phyloP scores from a whole-genome alignment of 2,329 filamentous ascomycete species.

The Colletotrichum graminicola region DNA sequence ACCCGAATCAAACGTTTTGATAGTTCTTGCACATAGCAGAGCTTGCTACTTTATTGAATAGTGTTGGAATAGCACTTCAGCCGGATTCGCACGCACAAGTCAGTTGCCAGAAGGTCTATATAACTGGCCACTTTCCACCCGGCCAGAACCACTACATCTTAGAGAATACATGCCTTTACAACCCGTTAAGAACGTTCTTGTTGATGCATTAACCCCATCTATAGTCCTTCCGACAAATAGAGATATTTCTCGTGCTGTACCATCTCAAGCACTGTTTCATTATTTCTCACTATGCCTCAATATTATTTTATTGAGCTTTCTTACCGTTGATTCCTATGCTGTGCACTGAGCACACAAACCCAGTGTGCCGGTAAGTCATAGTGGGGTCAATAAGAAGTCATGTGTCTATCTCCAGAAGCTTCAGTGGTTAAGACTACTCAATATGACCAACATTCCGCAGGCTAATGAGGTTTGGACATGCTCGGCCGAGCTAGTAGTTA shows the following conservation, averaged over 20 bases:
- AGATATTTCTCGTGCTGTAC: neutral
- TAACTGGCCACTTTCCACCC: too few relatives aligned
- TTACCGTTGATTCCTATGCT: neutral
- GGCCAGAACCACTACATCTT: too few relatives aligned
- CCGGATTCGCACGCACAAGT: too few relatives aligned
- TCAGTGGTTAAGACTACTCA: slow-evolving; percentile 1
- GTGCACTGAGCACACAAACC: neutral
- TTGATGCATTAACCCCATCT: too few relatives aligned
- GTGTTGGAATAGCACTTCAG: too few relatives aligned
- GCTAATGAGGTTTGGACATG: neutral
- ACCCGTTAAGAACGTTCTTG: too few relatives aligned
- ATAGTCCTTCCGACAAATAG: too few relatives aligned
- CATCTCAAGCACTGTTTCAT: neutral
- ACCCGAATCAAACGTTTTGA: neutral
- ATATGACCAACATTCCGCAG: neutral
- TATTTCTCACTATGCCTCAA: neutral
- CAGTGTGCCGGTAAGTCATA: neutral
- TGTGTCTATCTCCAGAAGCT: neutral
- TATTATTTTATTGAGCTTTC: neutral
- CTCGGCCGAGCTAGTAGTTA: slow-evolving; percentile 1
- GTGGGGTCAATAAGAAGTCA: slow-evolving; percentile 17
- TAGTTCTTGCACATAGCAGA: too few relatives aligned
- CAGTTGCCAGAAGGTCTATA: too few relatives aligned
- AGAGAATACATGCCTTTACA: too few relatives aligned
- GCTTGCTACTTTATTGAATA: neutral